Evolutionary conservation across 208 protist species (phyloP), one percentile per base, ranked within the genome.

Genomic region (Trypanosoma brucei): DNA sequence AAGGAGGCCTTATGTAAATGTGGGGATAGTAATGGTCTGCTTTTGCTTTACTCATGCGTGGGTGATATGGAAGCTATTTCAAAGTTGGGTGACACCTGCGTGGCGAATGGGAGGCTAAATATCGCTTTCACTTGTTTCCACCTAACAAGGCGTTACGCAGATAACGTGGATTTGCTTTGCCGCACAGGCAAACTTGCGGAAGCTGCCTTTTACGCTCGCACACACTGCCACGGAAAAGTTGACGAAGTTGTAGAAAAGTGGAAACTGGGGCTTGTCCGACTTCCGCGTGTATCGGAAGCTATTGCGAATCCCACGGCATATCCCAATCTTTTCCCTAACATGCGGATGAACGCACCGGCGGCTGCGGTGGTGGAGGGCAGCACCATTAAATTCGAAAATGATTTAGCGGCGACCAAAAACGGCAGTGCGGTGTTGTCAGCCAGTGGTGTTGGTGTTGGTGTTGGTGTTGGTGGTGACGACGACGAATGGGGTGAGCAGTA

Each of bases 181-280:
- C 60, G 68, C 33, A 91, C 81, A 1, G 85, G 86, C 34, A 88
- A 94, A 36, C 56, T 85, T 2, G 84, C 92, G 35, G 97, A 99
- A 62, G 97, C 97, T 6, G 93, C 96, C 11, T 97, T 99, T 62
- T 95, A 99, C 68, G 96, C 97, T 1, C 86, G 97, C 48, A 98
- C 96, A 3, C 98, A 98, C 79, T 68, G 62, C 34, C 97, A 96
- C 13, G 77, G 60, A 14, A 66, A 79, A 34, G 71, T 97, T 5
- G 76, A 86, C 52, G 70, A 86, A 6, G 75, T 85, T 22, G 91
- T 98, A 9, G 60, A 66, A 36, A 65, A 93, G 65, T 99, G 97
- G 97, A 96, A 88, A 68, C 63, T 72, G 34, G 65, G 83, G 1
- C 73, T 98, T n/a, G 60, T 79, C 8, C 39, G 70, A 11, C 70